Evolutionary conservation across 768 basidiomycete genomes (phyloP).

Genomic region (Boletellus ananiceps): DNA sequence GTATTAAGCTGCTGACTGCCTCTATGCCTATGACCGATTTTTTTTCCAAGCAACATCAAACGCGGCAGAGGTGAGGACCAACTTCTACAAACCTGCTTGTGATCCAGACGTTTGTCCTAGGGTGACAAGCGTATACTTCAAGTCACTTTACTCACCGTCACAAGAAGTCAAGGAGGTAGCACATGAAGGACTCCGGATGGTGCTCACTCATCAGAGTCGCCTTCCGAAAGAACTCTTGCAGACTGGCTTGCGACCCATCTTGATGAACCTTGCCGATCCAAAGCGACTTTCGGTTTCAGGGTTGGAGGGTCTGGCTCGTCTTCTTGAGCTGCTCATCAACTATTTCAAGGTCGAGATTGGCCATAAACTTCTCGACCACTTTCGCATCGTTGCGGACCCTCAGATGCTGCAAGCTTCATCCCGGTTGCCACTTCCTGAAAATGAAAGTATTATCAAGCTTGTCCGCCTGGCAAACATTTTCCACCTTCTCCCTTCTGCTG

Average conservation of each 20-base stretch:
- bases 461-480: conserved; percentile 97
- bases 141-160: conserved; percentile 90
- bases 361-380: conserved; percentile 94
- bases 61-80: conserved; percentile 69
- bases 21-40: conserved; percentile 95
- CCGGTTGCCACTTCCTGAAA: conserved; percentile 74
- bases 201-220: conserved; percentile 83
- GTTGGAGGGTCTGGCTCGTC: conserved; percentile 87
- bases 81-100: neutral
- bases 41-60: conserved; percentile 77
- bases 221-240: conserved; percentile 94
- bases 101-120: conserved; percentile 37
- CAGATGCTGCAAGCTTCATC: conserved; percentile 78
- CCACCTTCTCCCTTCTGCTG: conserved; percentile 89
- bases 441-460: conserved; percentile 88
- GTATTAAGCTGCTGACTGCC: conserved; percentile 88
- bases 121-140: conserved; percentile 95
- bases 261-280: conserved; percentile 97
- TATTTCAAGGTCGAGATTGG: conserved; percentile 99
- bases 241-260: conserved; percentile 89
- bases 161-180: conserved; percentile 93
- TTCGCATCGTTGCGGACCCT: conserved; percentile 86
- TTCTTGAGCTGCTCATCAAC: conserved; percentile 91
- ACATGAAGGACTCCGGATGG: conserved; percentile 87
- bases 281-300: conserved; percentile 90